Evolutionary conservation across 306 rosid species (phyloP).

Genomic region (Ochetophila trinervis): DNA sequence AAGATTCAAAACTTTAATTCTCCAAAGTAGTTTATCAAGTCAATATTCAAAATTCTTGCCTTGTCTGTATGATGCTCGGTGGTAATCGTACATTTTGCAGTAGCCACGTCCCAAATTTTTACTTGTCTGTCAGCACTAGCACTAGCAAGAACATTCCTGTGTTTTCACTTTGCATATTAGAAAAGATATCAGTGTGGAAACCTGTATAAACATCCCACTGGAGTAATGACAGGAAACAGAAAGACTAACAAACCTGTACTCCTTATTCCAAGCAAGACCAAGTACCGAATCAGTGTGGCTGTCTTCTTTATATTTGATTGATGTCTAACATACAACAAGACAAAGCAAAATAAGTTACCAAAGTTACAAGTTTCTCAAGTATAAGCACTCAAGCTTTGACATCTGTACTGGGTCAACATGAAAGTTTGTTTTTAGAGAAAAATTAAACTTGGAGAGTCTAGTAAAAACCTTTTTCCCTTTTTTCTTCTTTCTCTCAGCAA

Average conservation of each 20-base stretch:
- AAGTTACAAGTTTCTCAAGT: background rate
- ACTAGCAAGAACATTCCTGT: slow-evolving; percentile 87
- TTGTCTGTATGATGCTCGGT: slow-evolving; percentile 89
- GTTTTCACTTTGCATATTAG: slow-evolving; percentile 4
- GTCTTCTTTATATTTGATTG: slow-evolving; percentile 61
- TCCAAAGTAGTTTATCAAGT: background rate
- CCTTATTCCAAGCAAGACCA: slow-evolving; percentile 97
- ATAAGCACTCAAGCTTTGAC: slow-evolving; percentile 11
- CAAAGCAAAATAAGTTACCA: slow-evolving; percentile 18
- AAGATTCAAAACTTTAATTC: background rate
- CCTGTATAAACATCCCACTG: slow-evolving; percentile 9
- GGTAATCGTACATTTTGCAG: slow-evolving; percentile 69
- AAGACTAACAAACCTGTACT: slow-evolving; percentile 53
- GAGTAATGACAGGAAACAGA: slow-evolving; percentile 22
- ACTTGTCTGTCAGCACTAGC: slow-evolving; percentile 87
- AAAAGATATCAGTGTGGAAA: slow-evolving; percentile 10
- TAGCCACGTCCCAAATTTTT: slow-evolving; percentile 82
- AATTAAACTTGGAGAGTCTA: slow-evolving; percentile 17
- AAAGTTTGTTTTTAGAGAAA: background rate
- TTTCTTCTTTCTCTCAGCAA: slow-evolving; percentile 51
- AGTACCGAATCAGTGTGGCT: slow-evolving; percentile 90
- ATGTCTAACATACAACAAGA: slow-evolving; percentile 43
- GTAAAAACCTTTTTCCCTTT: slow-evolving; percentile 58
- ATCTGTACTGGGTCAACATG: background rate
- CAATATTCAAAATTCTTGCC: slow-evolving; percentile 37